A percentile compares a stretch with the other conserved stretches of the same genome.
These are phyloP conservation scores for Yamadazyma dushanensis DNA, from an alignment of 1,139 yeast species.

Conservation along the genomic window DNA sequence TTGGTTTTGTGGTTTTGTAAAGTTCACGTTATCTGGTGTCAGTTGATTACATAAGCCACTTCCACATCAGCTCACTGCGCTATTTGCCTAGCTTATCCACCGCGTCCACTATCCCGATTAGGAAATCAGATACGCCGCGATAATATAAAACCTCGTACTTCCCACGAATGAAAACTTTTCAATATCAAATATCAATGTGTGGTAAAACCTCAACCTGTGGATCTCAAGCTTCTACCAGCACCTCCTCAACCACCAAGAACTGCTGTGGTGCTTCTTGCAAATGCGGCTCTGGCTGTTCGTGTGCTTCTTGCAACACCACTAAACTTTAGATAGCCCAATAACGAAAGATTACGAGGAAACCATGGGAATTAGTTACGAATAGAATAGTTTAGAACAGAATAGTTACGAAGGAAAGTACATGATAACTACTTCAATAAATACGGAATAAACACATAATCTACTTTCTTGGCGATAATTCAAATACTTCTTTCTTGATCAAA, in stretches of 20 bases:
- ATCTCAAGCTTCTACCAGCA: background rate
- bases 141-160: too few species aligned
- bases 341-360: slow-evolving; percentile 1
- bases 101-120: slow-evolving; percentile 6
- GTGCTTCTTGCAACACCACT: slow-evolving; percentile 41
- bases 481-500: slow-evolving; percentile 61
- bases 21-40: too few species aligned
- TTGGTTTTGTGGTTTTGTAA: too few species aligned
- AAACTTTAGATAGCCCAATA: slow-evolving; percentile 22
- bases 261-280: slow-evolving; percentile 45
- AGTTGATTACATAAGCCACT: too few species aligned
- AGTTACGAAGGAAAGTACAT: slow-evolving; percentile 1
- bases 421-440: too few species aligned
- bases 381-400: too few species aligned
- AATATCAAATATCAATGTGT: slow-evolving; percentile 22
- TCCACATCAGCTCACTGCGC: too few species aligned
- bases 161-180: too few species aligned
- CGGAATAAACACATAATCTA: slow-evolving; percentile 19
- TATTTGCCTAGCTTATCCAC: slow-evolving; percentile 1
- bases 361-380: too few species aligned
- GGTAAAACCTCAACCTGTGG: slow-evolving; percentile 18
- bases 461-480: slow-evolving; percentile 55
- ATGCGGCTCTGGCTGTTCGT: slow-evolving; percentile 43
- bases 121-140: background rate
- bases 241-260: slow-evolving; percentile 13